Evolutionary conservation across 2,329 filamentous ascomycete species (phyloP), one percentile per base, ranked within the genome.

Genomic region (Trichoderma pleuroti): DNA sequence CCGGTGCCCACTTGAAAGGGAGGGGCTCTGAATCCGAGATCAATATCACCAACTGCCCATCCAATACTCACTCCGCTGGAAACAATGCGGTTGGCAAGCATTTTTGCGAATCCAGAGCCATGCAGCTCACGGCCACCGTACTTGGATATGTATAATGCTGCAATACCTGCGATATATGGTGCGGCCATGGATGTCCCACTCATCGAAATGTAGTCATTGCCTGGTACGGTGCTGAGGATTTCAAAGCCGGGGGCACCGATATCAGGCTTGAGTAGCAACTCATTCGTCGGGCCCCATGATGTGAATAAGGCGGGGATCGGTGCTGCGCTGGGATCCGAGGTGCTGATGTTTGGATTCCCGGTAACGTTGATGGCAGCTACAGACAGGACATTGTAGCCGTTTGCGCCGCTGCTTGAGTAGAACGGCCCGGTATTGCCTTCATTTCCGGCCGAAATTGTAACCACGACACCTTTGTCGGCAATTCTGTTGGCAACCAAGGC

Each of bases 171-270:
- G 28, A 86, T 80, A 70, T 86, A 86, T 0, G 86, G 86, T 6
- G 83, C 83, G 1, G 86, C 83, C 86, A 89, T 88, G 1, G 85
- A 87, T 0, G 87, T 88, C 57, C 87, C 87, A 57, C 82, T 84
- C 68, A 85, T 78, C 8, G 84, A 78, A 16, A 81, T 81, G 72
- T 86, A 88, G 11, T 71, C 73, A 28, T 79, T 78, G 28, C 82
- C 77, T 2, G 82, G 80, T 57, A 82, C 83, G 2, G 86, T 87
- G 56, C 84, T 86, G 68, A 85, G 79, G 60, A 88, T 86, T 34
- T 82, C 78, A 63, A 81, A 82, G 14, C 86, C 85, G 1, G 85
- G 85, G 0, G 84, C 82, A 16, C 82, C 81, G 62, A 87, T 77
- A 61, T 87, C 83, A 5, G 86, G 85, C 73, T 86, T 86, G 66